Evolutionary conservation across 179 eudicot genomes (phyloP).

Genomic region (Beta lomatogona): DNA sequence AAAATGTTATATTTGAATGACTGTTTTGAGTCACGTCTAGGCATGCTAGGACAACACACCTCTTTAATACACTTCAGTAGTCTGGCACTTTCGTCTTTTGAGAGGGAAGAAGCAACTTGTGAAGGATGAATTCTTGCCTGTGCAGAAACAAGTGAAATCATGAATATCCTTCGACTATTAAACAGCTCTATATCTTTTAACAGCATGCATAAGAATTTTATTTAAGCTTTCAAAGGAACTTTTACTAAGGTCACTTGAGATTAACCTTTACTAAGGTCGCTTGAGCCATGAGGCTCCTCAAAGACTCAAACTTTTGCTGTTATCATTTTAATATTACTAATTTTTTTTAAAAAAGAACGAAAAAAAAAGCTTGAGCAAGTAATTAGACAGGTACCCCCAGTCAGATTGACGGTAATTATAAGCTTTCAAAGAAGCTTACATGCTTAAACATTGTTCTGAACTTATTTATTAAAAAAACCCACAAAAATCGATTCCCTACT

Average conservation of each 20-base stretch:
- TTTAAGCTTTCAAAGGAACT: not conserved
- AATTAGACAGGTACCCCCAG: not conserved
- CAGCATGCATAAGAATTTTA: not conserved
- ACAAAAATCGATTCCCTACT: not conserved
- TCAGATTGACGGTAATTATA: not conserved
- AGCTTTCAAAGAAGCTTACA: not conserved
- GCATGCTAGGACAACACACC: slow-evolving; percentile 40
- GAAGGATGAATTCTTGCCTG: slow-evolving; percentile 93
- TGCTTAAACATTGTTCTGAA: not conserved
- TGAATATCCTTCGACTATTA: not conserved
- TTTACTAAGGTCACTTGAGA: not conserved
- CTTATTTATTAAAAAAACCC: not conserved
- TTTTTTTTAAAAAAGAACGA: no score
- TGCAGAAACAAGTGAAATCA: not conserved
- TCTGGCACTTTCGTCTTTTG: slow-evolving; percentile 60
- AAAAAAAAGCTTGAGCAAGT: no score
- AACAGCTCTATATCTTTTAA: not conserved
- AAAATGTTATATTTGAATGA: slow-evolving; percentile 14
- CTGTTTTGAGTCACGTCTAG: not conserved
- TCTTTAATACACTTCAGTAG: slow-evolving; percentile 79
- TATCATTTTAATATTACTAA: no score
- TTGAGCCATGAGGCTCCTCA: no score
- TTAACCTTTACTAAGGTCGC: not conserved
- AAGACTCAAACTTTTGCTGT: no score
- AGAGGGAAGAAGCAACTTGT: slow-evolving; percentile 60